Evolutionary conservation across 2,329 filamentous ascomycete species (phyloP).

Genomic region (Aspergillus bombycis): DNA sequence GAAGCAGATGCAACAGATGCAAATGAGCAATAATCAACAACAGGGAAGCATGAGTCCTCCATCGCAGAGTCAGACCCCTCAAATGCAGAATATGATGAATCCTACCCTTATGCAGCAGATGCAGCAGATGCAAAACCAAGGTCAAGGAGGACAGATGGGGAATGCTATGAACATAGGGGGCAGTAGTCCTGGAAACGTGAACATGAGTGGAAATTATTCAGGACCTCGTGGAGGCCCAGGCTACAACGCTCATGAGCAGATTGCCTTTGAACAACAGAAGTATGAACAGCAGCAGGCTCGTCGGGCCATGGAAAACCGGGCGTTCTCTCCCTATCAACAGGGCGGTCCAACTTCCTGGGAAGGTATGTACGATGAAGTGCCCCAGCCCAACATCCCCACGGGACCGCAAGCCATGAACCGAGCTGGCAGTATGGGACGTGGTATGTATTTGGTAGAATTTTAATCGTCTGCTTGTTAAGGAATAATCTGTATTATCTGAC

Average conservation of each 20-base stretch:
- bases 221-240: constrained; percentile 53
- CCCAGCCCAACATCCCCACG: constrained; percentile 70
- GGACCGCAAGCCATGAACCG: constrained; percentile 54
- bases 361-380: constrained; percentile 96
- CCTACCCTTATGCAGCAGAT: constrained; percentile 75
- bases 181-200: constrained; percentile 36
- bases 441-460: constrained; percentile 35
- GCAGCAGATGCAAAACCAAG: constrained; percentile 55
- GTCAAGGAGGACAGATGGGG: constrained; percentile 36
- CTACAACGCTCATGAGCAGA: constrained; percentile 72
- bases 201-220: constrained; percentile 51
- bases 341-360: constrained; percentile 87
- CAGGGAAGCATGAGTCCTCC: constrained; percentile 40
- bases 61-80: constrained; percentile 55
- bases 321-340: constrained; percentile 49
- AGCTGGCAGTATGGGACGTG: constrained; percentile 45
- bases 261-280: constrained; percentile 77
- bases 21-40: constrained; percentile 53
- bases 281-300: constrained; percentile 70
- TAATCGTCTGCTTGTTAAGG: not conserved
- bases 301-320: constrained; percentile 51
- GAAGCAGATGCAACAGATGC: constrained; percentile 55
- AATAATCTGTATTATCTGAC: not conserved
- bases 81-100: constrained; percentile 63
- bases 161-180: constrained; percentile 23